Base-by-base conservation (phyloP, 2,329 filamentous ascomycete genomes). In the Penicillium polonicum region DNA sequence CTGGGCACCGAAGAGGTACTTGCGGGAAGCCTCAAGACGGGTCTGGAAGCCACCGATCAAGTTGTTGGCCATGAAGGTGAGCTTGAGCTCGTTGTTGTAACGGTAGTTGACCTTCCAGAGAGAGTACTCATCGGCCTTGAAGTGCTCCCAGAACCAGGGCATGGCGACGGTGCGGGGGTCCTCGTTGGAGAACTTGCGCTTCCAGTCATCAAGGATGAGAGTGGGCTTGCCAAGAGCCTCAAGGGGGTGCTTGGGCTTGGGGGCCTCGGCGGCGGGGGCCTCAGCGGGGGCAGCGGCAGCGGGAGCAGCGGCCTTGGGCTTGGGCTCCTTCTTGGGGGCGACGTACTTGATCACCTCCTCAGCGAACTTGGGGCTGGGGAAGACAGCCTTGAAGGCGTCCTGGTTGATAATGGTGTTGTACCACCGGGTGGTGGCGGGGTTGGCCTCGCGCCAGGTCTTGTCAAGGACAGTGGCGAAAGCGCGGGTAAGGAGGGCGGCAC, bases 21-120 rank as follows among this genome's bases (percentile, higher is more conserved):
- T 99, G 84, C 94, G 92, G 75, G 91, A 96, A 65, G 77, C 94
- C 85, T 99, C 94, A 60, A 99, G 91, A 84, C 94, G 94, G 78
- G 87, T 85, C 83, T 97, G 96, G 87, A 99, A 96, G 78, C 94
- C 94, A 80, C 85, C 92, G 76, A 99, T 93, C 79, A 97, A 83
- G 87, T 99, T 99, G 85, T 89, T 91, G 70, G 91, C 93, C 94
- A 99, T 99, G 90, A 99, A 99, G 74, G 89, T 90, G 79, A 94
- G 83, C 74, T 91, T 97, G 68, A 99, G 86, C 87, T 99, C 94
- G 61, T 96, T 88, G 80, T 97, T 96, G 86, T 99, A 99, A 88
- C 96, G 97, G 88, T 96, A 99, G 80, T 92, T 88, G 70, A 92
- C 82, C 78, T 86, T 87, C 91, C 92, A 99, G 78, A 99, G 81